These are phyloP conservation scores for Candida sithepensis DNA, from an alignment of 805 yeast genomes.

Conservation along the genomic window DNA sequence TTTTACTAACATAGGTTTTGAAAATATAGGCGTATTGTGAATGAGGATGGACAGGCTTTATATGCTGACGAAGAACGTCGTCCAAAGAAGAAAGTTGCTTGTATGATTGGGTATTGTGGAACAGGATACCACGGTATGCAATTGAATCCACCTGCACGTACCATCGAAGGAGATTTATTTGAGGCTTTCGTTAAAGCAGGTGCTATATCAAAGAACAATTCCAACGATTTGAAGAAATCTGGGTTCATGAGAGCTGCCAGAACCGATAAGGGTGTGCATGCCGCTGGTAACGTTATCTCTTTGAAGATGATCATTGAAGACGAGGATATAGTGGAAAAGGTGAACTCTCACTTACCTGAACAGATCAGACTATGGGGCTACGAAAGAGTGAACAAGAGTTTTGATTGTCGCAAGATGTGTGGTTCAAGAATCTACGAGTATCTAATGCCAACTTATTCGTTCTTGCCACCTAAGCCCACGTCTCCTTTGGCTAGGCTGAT, in stretches of 20 bases:
- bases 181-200: constrained; percentile 82
- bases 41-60: constrained; percentile 60
- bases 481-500: constrained; percentile 62
- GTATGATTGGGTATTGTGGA: constrained; percentile 91
- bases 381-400: constrained; percentile 81
- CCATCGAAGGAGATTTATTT: constrained; percentile 88
- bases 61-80: constrained; percentile 51
- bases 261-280: constrained; percentile 96
- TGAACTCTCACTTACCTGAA: constrained; percentile 74
- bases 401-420: constrained; percentile 94
- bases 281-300: constrained; percentile 90
- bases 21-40: constrained; percentile 40
- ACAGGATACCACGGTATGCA: constrained; percentile 98
- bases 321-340: constrained; percentile 63
- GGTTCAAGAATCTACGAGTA: constrained; percentile 95
- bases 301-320: constrained; percentile 83
- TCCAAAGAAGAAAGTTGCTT: constrained; percentile 89
- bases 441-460: constrained; percentile 84
- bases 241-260: constrained; percentile 86
- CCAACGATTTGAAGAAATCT: constrained; percentile 82
- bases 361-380: constrained; percentile 93
- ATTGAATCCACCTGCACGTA: constrained; percentile 78
- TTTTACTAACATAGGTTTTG: no score
- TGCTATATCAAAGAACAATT: constrained; percentile 81
- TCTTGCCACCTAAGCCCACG: constrained; percentile 85